Base-by-base conservation (phyloP, 805 yeast genomes). In the Metschnikowia lachancei region DNA sequence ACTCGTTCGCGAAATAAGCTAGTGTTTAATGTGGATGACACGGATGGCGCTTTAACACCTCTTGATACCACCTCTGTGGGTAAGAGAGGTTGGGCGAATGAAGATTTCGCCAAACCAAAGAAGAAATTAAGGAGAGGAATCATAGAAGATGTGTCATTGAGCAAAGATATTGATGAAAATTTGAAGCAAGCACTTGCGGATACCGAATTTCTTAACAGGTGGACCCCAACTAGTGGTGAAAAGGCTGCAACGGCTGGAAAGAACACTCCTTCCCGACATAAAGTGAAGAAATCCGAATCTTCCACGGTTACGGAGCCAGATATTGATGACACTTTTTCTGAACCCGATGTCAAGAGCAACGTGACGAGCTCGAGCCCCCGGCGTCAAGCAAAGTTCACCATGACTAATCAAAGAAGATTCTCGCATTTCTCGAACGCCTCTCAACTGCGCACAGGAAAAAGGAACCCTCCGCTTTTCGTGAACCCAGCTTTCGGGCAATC, bases 41-140 rank as follows among this genome's bases (percentile, higher is more conserved):
- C 34, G 28, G 45, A 28, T 28, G 28, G 33, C 26, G 37, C 32
- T 17, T 20, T 16, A 32, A 26, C 20, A 19, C 28, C 45, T 13
- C 35, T 17, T 36, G 40, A 14, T n/a, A n/a, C 32, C 6, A 29
- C 32, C 16, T 12, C 35, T 14, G 35, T 19, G 7, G n/a, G 19
- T 8, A 32, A 29, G 32, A 29, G 10, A 29, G 4, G 19, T 32
- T 4, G 35, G 19, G 35, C 35, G 14, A 19, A 3, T 8, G 5
- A 32, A 16, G 19, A 16, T 16, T 16, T 19, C 7, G 7, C 19
- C 5, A 43, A 37, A 18, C 39, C 30, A 13, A 35, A 28, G 31
- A 45, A 36, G 34, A 45, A 22, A 24, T 36, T 45, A 18, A 39
- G 48, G 34, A 28, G 22, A 20, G 48, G 48, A 3, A 13, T 45